Evolutionary conservation across 306 rosid species (phyloP).

Genomic region (Crotalaria pallida): DNA sequence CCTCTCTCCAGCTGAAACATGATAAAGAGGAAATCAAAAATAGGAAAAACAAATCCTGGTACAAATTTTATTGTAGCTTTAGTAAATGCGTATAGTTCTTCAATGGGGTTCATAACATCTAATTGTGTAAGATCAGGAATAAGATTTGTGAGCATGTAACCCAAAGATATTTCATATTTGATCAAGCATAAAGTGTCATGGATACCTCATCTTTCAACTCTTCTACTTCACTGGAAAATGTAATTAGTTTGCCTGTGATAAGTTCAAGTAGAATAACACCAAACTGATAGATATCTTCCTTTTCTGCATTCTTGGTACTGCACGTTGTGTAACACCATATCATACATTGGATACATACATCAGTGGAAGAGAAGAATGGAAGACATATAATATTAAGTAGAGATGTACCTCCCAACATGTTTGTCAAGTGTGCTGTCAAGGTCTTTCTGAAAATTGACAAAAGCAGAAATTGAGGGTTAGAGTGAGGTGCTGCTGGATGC

Average conservation of each 20-base stretch:
- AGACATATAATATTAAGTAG: not conserved
- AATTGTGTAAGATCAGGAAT: not conserved
- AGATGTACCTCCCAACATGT: conserved; percentile 30
- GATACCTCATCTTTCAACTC: conserved; percentile 59
- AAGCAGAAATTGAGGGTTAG: not conserved
- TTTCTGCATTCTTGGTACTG: conserved; percentile 49
- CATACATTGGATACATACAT: not conserved
- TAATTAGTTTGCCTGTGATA: conserved; percentile 55
- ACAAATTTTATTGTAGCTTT: not conserved
- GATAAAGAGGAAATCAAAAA: not conserved
- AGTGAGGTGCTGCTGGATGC: not conserved
- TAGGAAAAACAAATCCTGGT: not conserved
- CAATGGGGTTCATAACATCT: not conserved
- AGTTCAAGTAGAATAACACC: conserved; percentile 78
- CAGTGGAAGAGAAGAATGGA: not conserved
- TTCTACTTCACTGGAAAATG: conserved; percentile 45
- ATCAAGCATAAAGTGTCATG: not conserved
- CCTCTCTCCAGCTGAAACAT: conserved; percentile 55
- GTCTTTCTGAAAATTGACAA: conserved; percentile 22
- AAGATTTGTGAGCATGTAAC: not conserved
- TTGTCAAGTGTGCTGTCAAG: conserved; percentile 20
- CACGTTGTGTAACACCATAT: not conserved
- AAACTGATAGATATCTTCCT: conserved; percentile 77
- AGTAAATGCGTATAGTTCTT: not conserved
- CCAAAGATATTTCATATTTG: not conserved